Evolutionary conservation across 805 yeast species (phyloP).

Genomic region (Kazachstania psychrophila): DNA sequence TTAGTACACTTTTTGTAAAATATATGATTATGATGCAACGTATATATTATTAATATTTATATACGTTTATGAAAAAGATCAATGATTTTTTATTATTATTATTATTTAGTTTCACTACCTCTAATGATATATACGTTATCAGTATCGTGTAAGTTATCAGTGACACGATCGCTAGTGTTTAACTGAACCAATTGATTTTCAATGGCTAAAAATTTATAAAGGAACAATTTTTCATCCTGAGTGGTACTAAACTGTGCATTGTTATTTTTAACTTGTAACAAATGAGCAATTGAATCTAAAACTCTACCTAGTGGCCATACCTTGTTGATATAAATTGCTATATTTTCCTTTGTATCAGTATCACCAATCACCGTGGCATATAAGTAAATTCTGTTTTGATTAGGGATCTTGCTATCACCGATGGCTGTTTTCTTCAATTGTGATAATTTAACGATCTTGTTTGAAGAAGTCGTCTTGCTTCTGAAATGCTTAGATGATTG

Average conservation of each 20-base stretch:
- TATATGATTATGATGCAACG: background rate
- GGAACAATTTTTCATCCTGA: constrained; percentile 18
- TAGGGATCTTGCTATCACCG: constrained; percentile 24
- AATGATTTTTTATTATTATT: background rate
- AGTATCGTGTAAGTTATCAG: constrained; percentile 11
- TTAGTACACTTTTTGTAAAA: background rate
- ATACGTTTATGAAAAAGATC: background rate
- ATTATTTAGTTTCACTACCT: constrained; percentile 13
- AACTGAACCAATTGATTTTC: constrained; percentile 6
- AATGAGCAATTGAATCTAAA: constrained; percentile 24
- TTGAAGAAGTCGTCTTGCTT: constrained; percentile 1
- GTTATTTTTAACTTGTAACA: constrained; percentile 17
- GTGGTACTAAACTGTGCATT: constrained; percentile 12
- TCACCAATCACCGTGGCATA: constrained; percentile 13
- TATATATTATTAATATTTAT: background rate
- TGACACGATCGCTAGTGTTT: constrained; percentile 13
- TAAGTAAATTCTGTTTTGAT: constrained; percentile 20
- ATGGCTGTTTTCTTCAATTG: constrained; percentile 16
- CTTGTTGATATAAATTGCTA: constrained; percentile 20
- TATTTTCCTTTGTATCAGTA: constrained; percentile 7
- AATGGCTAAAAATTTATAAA: constrained; percentile 11
- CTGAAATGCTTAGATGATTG: constrained; percentile 1
- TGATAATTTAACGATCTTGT: constrained; percentile 12
- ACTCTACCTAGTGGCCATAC: constrained; percentile 29
- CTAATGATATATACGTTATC: constrained; percentile 25